phyloP scores from a whole-genome alignment of 495 filamentous ascomycete species.

The Tuber borchii region DNA sequence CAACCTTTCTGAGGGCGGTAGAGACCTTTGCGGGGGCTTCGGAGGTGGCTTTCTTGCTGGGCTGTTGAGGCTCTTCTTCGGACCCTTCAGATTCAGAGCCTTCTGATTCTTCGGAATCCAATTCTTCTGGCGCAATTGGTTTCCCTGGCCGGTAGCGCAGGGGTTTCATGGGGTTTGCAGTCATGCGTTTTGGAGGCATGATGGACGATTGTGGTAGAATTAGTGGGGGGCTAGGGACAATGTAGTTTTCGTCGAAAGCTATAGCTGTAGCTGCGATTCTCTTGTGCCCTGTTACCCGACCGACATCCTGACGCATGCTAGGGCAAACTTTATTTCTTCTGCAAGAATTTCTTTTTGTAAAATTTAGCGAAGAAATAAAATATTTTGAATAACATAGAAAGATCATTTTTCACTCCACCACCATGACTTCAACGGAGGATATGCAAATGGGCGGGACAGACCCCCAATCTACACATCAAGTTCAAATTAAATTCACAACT shows the following conservation, averaged over 20 bases:
- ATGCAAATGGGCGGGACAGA: not conserved
- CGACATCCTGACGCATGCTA: not conserved
- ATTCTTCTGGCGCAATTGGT: constrained; percentile 57
- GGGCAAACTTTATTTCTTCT: not conserved
- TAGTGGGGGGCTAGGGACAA: not conserved
- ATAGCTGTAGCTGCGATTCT: not conserved
- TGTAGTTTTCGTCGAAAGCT: not conserved
- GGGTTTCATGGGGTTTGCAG: constrained; percentile 77
- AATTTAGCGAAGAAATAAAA: constrained; percentile 11
- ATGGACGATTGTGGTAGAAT: constrained; percentile 30
- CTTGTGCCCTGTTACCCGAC: constrained; percentile 16
- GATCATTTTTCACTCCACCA: constrained; percentile 5
- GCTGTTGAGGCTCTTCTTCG: constrained; percentile 7
- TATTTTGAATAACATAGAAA: not conserved
- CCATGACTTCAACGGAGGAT: not conserved
- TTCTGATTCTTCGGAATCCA: constrained; percentile 57
- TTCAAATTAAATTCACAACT: constrained; percentile 56
- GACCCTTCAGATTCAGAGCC: constrained; percentile 55
- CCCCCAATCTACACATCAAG: constrained; percentile 37
- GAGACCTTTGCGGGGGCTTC: constrained; percentile 54
- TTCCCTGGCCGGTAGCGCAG: constrained; percentile 85
- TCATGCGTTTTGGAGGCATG: constrained; percentile 92
- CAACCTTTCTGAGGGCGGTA: constrained; percentile 58
- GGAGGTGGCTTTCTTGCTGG: constrained; percentile 50
- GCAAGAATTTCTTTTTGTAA: not conserved